Evolutionary conservation across 805 yeast genomes (phyloP).

Genomic region (Candida ulmi): DNA sequence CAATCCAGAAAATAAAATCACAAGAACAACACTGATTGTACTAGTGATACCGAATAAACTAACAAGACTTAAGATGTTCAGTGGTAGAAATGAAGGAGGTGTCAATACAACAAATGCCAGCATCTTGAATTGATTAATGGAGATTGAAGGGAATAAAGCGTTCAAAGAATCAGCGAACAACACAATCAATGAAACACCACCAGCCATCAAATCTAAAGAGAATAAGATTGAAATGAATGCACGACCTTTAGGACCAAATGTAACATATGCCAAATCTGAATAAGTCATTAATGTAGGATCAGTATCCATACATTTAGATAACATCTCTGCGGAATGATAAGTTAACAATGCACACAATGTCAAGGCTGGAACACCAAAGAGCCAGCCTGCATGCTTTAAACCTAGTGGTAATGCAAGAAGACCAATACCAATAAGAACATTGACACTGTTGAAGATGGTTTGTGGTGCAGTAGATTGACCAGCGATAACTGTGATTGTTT

Average conservation of each 20-base stretch:
- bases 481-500: slow-evolving; percentile 61
- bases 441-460: slow-evolving; percentile 71
- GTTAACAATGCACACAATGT: slow-evolving; percentile 60
- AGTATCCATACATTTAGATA: slow-evolving; percentile 72
- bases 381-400: slow-evolving; percentile 66
- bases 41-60: slow-evolving; percentile 67
- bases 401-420: slow-evolving; percentile 71
- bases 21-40: slow-evolving; percentile 57
- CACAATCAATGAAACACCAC: slow-evolving; percentile 76
- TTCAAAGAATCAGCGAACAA: slow-evolving; percentile 81
- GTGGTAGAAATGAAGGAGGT: slow-evolving; percentile 78
- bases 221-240: slow-evolving; percentile 67
- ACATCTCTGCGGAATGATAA: slow-evolving; percentile 67
- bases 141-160: slow-evolving; percentile 53
- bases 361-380: slow-evolving; percentile 56
- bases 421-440: slow-evolving; percentile 73
- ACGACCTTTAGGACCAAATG: slow-evolving; percentile 74
- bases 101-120: slow-evolving; percentile 66
- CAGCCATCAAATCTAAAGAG: slow-evolving; percentile 72
- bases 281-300: slow-evolving; percentile 79
- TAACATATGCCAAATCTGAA: slow-evolving; percentile 85
- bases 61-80: slow-evolving; percentile 63
- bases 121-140: slow-evolving; percentile 54
- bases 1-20: slow-evolving; percentile 60
- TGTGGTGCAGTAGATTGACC: slow-evolving; percentile 83